These are phyloP conservation scores for Dioszegia aurantiaca DNA, from an alignment of 768 basidiomycete species.

Conservation along the genomic window DNA sequence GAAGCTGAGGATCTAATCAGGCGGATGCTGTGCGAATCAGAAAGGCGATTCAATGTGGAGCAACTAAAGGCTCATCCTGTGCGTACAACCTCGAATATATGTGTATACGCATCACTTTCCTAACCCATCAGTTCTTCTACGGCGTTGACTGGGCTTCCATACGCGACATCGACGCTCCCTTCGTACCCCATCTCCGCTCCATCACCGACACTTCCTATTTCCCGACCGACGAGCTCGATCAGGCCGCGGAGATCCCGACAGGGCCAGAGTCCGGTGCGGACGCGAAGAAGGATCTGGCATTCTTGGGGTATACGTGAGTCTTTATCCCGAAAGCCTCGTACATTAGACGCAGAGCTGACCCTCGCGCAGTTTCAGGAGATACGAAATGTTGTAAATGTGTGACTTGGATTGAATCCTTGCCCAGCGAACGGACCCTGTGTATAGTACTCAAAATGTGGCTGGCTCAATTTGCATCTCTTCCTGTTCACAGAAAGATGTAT, in stretches of 20 bases:
- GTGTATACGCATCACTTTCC: not conserved
- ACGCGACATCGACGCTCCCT: constrained; percentile 86
- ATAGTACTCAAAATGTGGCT: not conserved
- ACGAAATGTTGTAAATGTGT: constrained; percentile 42
- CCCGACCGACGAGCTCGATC: constrained; percentile 89
- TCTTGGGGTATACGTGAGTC: constrained; percentile 58
- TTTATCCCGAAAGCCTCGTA: not conserved
- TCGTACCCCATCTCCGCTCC: constrained; percentile 88
- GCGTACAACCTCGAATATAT: constrained; percentile 51
- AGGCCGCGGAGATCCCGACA: constrained; percentile 60
- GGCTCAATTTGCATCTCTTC: not conserved
- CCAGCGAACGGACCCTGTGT: too few species aligned
- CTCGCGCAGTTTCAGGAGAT: constrained; percentile 43
- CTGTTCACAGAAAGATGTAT: too few species aligned
- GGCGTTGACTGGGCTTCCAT: constrained; percentile 92
- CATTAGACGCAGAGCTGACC: not conserved
- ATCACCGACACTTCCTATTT: constrained; percentile 98
- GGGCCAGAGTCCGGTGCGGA: constrained; percentile 50
- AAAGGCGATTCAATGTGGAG: constrained; percentile 72
- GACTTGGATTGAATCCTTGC: too few species aligned
- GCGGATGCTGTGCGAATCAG: constrained; percentile 72
- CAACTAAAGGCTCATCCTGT: constrained; percentile 89
- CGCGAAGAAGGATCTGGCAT: constrained; percentile 61
- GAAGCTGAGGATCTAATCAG: constrained; percentile 88
- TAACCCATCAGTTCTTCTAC: constrained; percentile 51